Conservation (phyloP, 371 early-diverging fungal species). For the Blakeslea trispora region DNA sequence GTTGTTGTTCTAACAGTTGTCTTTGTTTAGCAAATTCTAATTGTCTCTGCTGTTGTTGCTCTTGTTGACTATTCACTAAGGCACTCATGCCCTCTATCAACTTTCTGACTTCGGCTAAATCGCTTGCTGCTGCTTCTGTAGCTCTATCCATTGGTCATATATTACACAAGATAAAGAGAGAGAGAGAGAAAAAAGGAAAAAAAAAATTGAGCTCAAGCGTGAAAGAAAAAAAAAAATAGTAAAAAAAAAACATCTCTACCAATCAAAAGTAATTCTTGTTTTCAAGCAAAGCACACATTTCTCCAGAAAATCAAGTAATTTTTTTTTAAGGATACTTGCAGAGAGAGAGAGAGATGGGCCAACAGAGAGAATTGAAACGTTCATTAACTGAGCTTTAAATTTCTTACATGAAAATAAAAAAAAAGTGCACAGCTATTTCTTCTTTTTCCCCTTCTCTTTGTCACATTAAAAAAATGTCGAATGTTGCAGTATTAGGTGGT, state of each 20-base stretch:
- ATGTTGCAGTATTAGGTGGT: slow-evolving; percentile 79
- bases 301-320: too few species aligned
- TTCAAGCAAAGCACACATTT: neutral
- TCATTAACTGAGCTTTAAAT: neutral
- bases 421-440: neutral
- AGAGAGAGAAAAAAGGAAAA: too few species aligned
- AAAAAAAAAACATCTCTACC: neutral
- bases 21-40: neutral
- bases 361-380: too few species aligned
- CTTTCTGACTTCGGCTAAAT: slow-evolving; percentile 53
- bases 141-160: slow-evolving; percentile 43
- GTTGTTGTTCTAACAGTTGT: slow-evolving; percentile 1
- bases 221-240: neutral
- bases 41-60: slow-evolving; percentile 23
- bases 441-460: slow-evolving; percentile 5
- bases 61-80: slow-evolving; percentile 39
- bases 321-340: too few species aligned
- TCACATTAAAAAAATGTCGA: slow-evolving; percentile 10
- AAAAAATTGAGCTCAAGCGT: neutral
- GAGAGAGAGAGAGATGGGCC: too few species aligned
- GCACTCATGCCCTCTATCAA: slow-evolving; percentile 56
- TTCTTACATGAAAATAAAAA: too few species aligned
- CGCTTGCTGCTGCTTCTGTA: slow-evolving; percentile 52
- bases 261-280: too few species aligned
- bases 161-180: neutral